Conservation (phyloP, 495 filamentous ascomycete genomes). For the Massariosphaeria phaeospora region DNA sequence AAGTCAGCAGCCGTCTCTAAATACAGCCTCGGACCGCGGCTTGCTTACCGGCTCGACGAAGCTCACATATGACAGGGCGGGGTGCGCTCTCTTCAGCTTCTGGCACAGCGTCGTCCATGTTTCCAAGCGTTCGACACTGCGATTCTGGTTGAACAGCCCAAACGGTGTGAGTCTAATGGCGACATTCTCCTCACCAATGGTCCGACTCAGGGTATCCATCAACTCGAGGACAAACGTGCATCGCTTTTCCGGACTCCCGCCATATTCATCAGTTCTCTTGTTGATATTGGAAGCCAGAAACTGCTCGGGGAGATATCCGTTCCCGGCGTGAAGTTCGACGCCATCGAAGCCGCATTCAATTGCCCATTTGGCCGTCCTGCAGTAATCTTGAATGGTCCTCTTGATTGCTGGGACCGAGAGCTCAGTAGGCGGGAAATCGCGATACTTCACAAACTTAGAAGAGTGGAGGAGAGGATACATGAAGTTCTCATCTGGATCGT, state of each 20-base stretch:
- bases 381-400: constrained; percentile 40
- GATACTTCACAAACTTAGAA: constrained; percentile 43
- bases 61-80: constrained; percentile 44
- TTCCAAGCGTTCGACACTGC: constrained; percentile 43
- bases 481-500: no score
- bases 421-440: constrained; percentile 45
- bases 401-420: constrained; percentile 47
- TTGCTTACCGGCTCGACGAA: constrained; percentile 50
- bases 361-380: constrained; percentile 39
- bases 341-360: constrained; percentile 49
- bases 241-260: constrained; percentile 36
- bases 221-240: constrained; percentile 37
- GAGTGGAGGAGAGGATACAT: no score
- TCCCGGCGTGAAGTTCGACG: constrained; percentile 45
- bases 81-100: constrained; percentile 41
- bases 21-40: background rate
- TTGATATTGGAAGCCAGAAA: constrained; percentile 39
- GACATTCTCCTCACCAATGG: constrained; percentile 17
- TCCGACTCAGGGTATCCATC: constrained; percentile 27
- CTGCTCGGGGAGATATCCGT: constrained; percentile 40
- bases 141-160: constrained; percentile 49
- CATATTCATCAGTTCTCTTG: constrained; percentile 38
- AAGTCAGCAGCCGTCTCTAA: no score
- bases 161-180: constrained; percentile 32
- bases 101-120: constrained; percentile 50